Evolutionary conservation across 768 basidiomycete genomes (phyloP).

Genomic region (Leccinum uliginosum): DNA sequence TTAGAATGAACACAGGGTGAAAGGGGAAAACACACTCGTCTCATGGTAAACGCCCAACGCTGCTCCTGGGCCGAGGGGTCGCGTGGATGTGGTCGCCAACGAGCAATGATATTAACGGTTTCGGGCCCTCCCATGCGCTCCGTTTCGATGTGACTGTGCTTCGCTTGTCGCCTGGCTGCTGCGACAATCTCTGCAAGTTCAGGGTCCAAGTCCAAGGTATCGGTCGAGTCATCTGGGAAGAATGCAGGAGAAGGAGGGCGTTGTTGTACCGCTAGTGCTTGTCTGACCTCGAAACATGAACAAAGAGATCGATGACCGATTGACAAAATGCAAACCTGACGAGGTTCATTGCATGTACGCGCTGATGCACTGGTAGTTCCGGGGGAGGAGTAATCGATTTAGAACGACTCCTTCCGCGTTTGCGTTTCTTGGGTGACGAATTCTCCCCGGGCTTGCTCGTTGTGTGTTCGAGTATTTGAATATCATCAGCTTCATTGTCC

Average conservation of each 20-base stretch:
- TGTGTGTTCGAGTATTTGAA: conserved; percentile 39
- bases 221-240: conserved; percentile 40
- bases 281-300: conserved; percentile 31
- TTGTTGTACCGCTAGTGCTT: conserved; percentile 39
- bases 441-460: conserved; percentile 8
- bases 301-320: background rate
- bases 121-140: conserved; percentile 32
- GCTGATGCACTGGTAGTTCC: conserved; percentile 46
- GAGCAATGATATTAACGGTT: conserved; percentile 49
- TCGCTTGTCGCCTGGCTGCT: conserved; percentile 30
- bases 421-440: conserved; percentile 37
- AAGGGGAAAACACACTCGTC: conserved; percentile 42
- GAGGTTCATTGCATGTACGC: conserved; percentile 53
- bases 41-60: conserved; percentile 52
- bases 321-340: conserved; percentile 46
- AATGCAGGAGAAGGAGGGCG: conserved; percentile 47
- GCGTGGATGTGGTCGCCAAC: conserved; percentile 64
- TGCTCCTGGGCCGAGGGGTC: conserved; percentile 37
- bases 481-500: conserved; percentile 44
- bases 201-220: conserved; percentile 51
- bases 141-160: conserved; percentile 19
- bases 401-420: conserved; percentile 55
- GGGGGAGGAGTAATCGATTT: conserved; percentile 78
- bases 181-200: conserved; percentile 59
- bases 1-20: background rate